These are phyloP conservation scores for Ophiocordyceps camponoti-saundersi DNA, from an alignment of 2,329 filamentous ascomycete species.

Conservation along the genomic window DNA sequence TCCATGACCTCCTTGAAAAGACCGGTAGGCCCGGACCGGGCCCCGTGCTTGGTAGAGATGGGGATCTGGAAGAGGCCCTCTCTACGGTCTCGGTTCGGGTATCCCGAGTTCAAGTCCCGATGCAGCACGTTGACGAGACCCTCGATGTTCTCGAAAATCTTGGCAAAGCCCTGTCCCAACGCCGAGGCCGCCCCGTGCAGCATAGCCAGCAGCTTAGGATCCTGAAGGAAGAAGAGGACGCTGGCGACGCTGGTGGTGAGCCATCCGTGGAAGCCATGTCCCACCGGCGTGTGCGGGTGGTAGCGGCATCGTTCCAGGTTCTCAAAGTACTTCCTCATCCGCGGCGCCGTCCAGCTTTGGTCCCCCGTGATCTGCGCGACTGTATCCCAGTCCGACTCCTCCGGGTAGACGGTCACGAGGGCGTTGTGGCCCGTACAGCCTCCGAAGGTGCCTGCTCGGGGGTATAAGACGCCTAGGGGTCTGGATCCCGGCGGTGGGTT, in stretches of 20 bases:
- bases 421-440: constrained; percentile 43
- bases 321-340: constrained; percentile 43
- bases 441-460: constrained; percentile 27
- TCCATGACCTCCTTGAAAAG: constrained; percentile 20
- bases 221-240: constrained; percentile 30
- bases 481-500: constrained; percentile 21
- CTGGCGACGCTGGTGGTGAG: constrained; percentile 31
- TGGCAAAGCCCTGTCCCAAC: constrained; percentile 12
- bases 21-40: constrained; percentile 29
- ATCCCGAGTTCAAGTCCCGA: constrained; percentile 33
- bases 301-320: constrained; percentile 40
- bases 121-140: constrained; percentile 20
- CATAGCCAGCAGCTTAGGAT: constrained; percentile 29
- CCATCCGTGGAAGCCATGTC: constrained; percentile 43
- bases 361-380: constrained; percentile 43
- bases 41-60: constrained; percentile 21
- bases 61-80: constrained; percentile 28
- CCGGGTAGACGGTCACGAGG: constrained; percentile 39
- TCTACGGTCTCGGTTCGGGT: constrained; percentile 22
- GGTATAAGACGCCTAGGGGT: constrained; percentile 27
- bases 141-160: constrained; percentile 5
- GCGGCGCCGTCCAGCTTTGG: constrained; percentile 34
- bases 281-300: constrained; percentile 11
- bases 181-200: constrained; percentile 8
- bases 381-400: constrained; percentile 40